Conservation (phyloP, 2,329 filamentous ascomycete genomes). For the Drechslerella dactyloides region DNA sequence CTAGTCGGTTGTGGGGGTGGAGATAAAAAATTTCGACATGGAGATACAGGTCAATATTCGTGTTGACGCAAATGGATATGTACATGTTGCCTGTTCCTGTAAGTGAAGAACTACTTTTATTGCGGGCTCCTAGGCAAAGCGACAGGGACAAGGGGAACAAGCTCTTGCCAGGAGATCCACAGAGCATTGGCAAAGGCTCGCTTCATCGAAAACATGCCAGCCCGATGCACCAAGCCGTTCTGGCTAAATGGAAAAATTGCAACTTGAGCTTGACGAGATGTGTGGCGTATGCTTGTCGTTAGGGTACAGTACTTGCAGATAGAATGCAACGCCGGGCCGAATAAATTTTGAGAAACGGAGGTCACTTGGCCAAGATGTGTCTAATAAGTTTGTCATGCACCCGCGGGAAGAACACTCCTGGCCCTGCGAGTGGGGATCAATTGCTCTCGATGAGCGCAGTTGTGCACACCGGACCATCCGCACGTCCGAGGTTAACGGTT, state of each 20-base stretch:
- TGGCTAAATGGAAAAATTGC: slow-evolving; percentile 43
- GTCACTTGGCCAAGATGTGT: no score
- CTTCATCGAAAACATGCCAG: slow-evolving; percentile 22
- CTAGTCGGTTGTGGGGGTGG: no score
- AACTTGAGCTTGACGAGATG: slow-evolving; percentile 1
- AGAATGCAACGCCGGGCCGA: slow-evolving; percentile 13
- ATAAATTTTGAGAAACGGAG: not conserved
- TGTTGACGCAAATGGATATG: not conserved
- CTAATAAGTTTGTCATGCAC: no score
- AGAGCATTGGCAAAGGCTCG: slow-evolving; percentile 37
- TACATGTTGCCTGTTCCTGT: not conserved
- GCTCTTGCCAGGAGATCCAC: slow-evolving; percentile 25
- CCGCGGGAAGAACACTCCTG: no score
- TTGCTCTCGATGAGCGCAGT: no score
- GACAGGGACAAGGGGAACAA: not conserved
- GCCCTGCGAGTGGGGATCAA: no score
- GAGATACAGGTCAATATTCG: not conserved
- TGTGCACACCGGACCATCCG: no score
- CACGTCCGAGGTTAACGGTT: no score
- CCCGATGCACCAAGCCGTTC: slow-evolving; percentile 27
- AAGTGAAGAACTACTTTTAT: not conserved
- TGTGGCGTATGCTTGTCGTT: not conserved
- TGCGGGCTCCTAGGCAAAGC: not conserved
- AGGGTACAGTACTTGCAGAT: not conserved
- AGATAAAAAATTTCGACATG: not conserved